Conservation (phyloP, 2,329 filamentous ascomycete genomes). For the Colletotrichum tropicicola region DNA sequence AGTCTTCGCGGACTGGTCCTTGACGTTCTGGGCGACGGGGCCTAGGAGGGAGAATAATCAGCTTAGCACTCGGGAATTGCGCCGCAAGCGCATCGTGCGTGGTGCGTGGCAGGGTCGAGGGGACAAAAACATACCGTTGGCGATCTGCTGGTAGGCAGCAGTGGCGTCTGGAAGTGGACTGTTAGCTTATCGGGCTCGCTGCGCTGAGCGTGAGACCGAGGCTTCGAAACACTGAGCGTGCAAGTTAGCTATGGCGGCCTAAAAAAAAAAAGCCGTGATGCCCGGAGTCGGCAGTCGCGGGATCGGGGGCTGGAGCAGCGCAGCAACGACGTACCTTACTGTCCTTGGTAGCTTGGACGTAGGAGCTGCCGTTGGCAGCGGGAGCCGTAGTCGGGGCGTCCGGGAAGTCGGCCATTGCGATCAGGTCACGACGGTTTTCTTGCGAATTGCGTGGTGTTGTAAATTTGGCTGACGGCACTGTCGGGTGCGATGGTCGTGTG, state of each 20-base stretch:
- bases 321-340: slow-evolving; percentile 58
- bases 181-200: slow-evolving; percentile 42
- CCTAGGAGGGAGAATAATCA: slow-evolving; percentile 47
- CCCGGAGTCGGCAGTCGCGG: not conserved
- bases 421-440: slow-evolving; percentile 35
- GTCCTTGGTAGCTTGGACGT: slow-evolving; percentile 56
- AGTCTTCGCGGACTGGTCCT: slow-evolving; percentile 64
- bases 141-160: slow-evolving; percentile 56
- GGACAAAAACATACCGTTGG: slow-evolving; percentile 51
- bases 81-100: slow-evolving; percentile 6
- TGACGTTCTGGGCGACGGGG: slow-evolving; percentile 67
- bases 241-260: slow-evolving; percentile 40
- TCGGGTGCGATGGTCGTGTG: slow-evolving; percentile 23
- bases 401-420: slow-evolving; percentile 53
- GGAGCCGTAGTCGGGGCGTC: slow-evolving; percentile 40
- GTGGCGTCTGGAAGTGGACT: slow-evolving; percentile 51
- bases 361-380: slow-evolving; percentile 56
- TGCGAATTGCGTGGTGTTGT: slow-evolving; percentile 12
- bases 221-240: slow-evolving; percentile 43
- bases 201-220: slow-evolving; percentile 31
- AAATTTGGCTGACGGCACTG: slow-evolving; percentile 8
- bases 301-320: slow-evolving; percentile 8
- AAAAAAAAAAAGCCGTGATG: slow-evolving; percentile 24
- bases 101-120: not conserved
- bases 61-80: slow-evolving; percentile 19